Evolutionary conservation across 1,284 basidiomycete genomes (phyloP).

Genomic region (Rhodotorula sp.): DNA sequence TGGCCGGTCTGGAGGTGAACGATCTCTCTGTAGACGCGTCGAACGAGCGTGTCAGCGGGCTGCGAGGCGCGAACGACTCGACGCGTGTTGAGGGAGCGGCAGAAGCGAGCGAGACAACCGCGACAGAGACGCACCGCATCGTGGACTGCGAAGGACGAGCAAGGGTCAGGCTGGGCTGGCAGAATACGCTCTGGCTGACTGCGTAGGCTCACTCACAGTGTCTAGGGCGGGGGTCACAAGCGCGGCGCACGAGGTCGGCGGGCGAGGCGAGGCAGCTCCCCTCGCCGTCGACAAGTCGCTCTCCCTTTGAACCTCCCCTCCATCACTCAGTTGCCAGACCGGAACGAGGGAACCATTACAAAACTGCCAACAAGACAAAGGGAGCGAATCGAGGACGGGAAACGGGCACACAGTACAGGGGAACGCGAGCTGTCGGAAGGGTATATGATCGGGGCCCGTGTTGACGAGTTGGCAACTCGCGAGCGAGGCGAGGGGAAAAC

Average conservation of each 20-base stretch:
- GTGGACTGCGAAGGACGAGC: background rate
- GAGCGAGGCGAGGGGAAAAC: too few relatives aligned
- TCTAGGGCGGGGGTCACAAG: background rate
- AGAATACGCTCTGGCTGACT: background rate
- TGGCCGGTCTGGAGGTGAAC: slow-evolving; percentile 95
- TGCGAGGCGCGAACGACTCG: too few relatives aligned
- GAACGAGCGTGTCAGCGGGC: background rate
- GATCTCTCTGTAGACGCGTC: slow-evolving; percentile 61
- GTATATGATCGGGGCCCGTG: too few relatives aligned
- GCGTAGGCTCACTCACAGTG: background rate
- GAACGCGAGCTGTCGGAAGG: too few relatives aligned
- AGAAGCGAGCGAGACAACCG: background rate
- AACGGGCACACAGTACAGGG: too few relatives aligned
- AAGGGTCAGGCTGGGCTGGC: background rate
- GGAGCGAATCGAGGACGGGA: too few relatives aligned
- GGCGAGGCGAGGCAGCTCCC: background rate
- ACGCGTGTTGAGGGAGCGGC: background rate
- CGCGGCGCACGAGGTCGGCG: background rate
- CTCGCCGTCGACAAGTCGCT: too few relatives aligned
- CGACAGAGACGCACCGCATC: slow-evolving; percentile 6
- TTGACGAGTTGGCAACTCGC: too few relatives aligned
- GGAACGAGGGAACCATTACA: too few relatives aligned
- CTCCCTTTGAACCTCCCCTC: too few relatives aligned
- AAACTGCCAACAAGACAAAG: background rate
- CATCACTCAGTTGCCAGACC: too few relatives aligned